These are phyloP conservation scores for Chaetomium sp. DNA, from an alignment of 2,329 filamentous ascomycete genomes.

Conservation along the genomic window DNA sequence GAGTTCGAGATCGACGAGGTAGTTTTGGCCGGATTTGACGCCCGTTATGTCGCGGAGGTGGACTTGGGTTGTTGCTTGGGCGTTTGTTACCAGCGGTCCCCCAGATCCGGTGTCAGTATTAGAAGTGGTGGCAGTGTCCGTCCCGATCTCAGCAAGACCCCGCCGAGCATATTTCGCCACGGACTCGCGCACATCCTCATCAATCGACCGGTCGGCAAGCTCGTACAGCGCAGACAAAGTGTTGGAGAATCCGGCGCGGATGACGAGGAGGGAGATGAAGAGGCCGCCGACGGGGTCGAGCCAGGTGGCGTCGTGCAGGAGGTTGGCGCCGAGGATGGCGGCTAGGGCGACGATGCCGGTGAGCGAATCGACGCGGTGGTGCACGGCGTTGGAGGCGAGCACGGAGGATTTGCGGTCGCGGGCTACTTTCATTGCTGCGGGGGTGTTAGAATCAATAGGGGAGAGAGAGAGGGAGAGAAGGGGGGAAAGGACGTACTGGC, in stretches of 20 bases:
- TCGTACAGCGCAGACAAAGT: conserved; percentile 76
- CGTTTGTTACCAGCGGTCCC: background rate
- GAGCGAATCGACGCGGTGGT: conserved; percentile 92
- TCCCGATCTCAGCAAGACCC: conserved; percentile 43
- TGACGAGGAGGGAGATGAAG: conserved; percentile 87
- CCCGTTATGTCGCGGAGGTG: conserved; percentile 76
- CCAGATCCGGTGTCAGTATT: background rate
- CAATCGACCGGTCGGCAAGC: conserved; percentile 83
- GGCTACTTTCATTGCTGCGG: conserved; percentile 84
- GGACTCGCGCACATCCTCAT: conserved; percentile 70
- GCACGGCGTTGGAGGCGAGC: conserved; percentile 89
- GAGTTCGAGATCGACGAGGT: conserved; percentile 83
- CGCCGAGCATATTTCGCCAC: conserved; percentile 60
- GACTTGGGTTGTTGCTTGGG: conserved; percentile 41
- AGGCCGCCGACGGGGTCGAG: conserved; percentile 90
- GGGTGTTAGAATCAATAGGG: conserved; percentile 12
- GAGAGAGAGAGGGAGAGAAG: background rate
- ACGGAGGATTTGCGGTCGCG: conserved; percentile 91
- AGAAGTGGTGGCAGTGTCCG: background rate
- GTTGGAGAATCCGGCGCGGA: conserved; percentile 83
- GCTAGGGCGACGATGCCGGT: conserved; percentile 89
- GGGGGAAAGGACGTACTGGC: conserved; percentile 65
- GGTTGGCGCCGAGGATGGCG: conserved; percentile 83
- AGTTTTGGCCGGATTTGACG: conserved; percentile 94
- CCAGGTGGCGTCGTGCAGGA: conserved; percentile 81